Base-by-base conservation (phyloP, 1,284 basidiomycete species). In the Cystobasidium sp. region DNA sequence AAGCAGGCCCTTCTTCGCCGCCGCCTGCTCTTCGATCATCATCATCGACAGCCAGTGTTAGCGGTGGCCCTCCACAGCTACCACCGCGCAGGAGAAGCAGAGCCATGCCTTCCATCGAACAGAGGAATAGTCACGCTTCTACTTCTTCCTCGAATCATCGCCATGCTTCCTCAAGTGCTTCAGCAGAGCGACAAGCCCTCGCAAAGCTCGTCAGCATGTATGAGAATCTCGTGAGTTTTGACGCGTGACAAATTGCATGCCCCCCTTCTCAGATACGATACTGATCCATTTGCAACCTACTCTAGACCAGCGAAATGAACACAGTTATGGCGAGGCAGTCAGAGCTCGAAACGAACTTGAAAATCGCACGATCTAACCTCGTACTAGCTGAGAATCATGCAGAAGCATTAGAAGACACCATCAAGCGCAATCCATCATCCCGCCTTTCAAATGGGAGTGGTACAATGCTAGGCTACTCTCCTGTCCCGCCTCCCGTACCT, bases 311-410 rank as follows among this genome's bases (percentile, higher is more conserved):
- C 3, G 78, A 79, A 64, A 69, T 79, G 20, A 59, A 76, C 5
- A 75, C 46, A 3, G 41, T 68, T 3, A 47, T 55, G 10, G 39
- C 74, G 16, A 31, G 76, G 6, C 76, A 80, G 62, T 77, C 78
- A 52, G 79, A 80, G 44, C 74, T 80, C 14, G 78, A 78, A 12
- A 75, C 78, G 0, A 71, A 78, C 41, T 77, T 79, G 58, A 80
- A 80, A 72, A 80, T 80, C 53, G 80, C 80, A 20, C 78, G 79
- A 44, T 78, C 76, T 4, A 80, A 80, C 59, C 73, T 80, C 9
- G 75, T 78, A 6, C 75, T 80, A 31, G 79, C 78, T 7, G 78
- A 78, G 37, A 74, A 77, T n/a, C 78, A 80, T 51, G 75, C 79
- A 20, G 79, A 80, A 53, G 76, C 74, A 56, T 77, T 80, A 24